Evolutionary conservation across 2,329 filamentous ascomycete species (phyloP).

Genomic region (Colletotrichum liaoningense): DNA sequence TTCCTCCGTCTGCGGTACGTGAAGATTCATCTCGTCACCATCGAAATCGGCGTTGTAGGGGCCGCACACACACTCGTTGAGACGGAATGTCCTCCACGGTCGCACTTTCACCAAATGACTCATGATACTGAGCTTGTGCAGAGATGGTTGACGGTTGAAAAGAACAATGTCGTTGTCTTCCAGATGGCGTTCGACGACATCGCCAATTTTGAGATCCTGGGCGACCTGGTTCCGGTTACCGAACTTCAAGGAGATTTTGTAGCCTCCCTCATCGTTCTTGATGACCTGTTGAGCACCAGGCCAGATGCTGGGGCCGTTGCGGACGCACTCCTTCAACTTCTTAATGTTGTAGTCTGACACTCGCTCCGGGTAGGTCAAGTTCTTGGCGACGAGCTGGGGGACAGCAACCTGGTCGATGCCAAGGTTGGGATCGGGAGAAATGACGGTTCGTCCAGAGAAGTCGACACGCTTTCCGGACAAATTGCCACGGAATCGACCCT

Average conservation of each 20-base stretch:
- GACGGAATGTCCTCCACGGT: constrained; percentile 93
- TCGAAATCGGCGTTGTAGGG: constrained; percentile 99
- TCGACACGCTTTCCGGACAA: constrained; percentile 98
- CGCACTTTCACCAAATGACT: constrained; percentile 93
- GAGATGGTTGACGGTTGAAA: constrained; percentile 96
- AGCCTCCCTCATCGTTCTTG: constrained; percentile 71
- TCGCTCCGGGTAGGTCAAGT: constrained; percentile 93
- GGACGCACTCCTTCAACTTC: constrained; percentile 80
- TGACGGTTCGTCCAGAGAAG: constrained; percentile 97
- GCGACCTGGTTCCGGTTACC: constrained; percentile 79
- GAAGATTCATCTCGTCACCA: constrained; percentile 98
- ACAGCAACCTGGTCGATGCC: constrained; percentile 95
- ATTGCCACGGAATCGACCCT: constrained; percentile 96
- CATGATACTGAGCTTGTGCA: constrained; percentile 99
- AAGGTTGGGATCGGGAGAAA: constrained; percentile 95
- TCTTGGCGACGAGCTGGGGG: constrained; percentile 91
- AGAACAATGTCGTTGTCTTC: constrained; percentile 96
- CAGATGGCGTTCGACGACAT: constrained; percentile 92
- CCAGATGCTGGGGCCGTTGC: constrained; percentile 81
- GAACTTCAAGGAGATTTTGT: constrained; percentile 81
- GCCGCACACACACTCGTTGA: constrained; percentile 98
- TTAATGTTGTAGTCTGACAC: constrained; percentile 87
- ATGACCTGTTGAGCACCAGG: constrained; percentile 88
- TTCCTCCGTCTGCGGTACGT: constrained; percentile 98
- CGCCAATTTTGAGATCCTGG: constrained; percentile 80